Base-by-base conservation (phyloP, 2,329 filamentous ascomycete species). In the Fusarium sp. region DNA sequence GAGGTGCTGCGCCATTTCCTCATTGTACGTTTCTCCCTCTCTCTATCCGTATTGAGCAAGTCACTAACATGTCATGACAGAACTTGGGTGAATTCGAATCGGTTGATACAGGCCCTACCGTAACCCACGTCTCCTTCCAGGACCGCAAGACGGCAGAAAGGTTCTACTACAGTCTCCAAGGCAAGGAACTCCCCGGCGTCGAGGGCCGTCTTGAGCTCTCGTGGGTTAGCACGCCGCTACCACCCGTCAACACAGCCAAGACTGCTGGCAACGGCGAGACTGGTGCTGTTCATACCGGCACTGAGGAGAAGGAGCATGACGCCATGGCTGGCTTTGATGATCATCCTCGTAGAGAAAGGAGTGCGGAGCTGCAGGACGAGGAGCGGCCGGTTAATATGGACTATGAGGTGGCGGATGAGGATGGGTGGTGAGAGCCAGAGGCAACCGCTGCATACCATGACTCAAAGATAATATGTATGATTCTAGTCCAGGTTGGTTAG, bases 1-100 rank as follows among this genome's bases (percentile, higher is more conserved):
- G 93, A 95, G 81, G 86, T 87, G 31, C 84, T 96, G 50, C 87
- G 93, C 70, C 91, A 94, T 77, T 92, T 93, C 81, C 87, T 96
- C 24, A 85, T 94, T 72, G 91, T 93, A 84, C 82, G 89, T 83
- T 7, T 83, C 11, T 34, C 31, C 14, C 31, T 31, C 31, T 6
- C 5, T 18, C 10, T 31, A 31, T 38, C 14, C 14, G 7, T 59
- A 54, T 34, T 42, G 14, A 38, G 9, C 56, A 40, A 6, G 22
- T 14, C 50, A 29, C 73, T 69, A 66, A 67, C 64, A 38, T 4
- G 7, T 4, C 22, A 24, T 31, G 10, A n/a, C 64, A 92, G 90
- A 89, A 89, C 69, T 84, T 92, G 35, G 90, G 90, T 62, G 90
- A 92, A 67, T 92, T 91, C 74, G 87, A 88, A 38, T 87, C 88